Conservation (phyloP, 2,329 filamentous ascomycete species). For the Xylaria sp. region DNA sequence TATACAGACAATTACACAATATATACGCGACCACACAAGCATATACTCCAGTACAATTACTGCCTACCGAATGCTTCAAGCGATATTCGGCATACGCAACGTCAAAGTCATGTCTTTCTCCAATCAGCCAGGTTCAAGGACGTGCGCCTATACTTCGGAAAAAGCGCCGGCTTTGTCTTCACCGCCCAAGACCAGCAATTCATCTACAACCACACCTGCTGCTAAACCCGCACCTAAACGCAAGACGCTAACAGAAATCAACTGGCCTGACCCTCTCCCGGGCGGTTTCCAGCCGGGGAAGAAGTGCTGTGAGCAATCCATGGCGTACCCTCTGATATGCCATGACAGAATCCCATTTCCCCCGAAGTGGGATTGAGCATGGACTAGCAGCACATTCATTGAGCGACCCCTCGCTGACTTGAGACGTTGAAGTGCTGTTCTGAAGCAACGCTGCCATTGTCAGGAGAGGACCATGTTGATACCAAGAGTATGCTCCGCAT, state of each 20-base stretch:
- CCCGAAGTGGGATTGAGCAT: background rate
- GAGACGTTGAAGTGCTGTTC: constrained; percentile 27
- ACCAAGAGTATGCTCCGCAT: background rate
- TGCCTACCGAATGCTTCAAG: constrained; percentile 19
- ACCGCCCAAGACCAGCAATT: constrained; percentile 20
- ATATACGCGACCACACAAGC: background rate
- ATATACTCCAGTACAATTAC: background rate
- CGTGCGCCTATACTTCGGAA: constrained; percentile 6
- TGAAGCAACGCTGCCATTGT: background rate
- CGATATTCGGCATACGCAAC: constrained; percentile 7
- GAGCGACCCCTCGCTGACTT: constrained; percentile 21
- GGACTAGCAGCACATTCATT: background rate
- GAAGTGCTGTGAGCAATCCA: constrained; percentile 37
- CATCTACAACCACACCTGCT: constrained; percentile 25
- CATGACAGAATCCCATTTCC: background rate
- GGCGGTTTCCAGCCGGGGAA: constrained; percentile 47
- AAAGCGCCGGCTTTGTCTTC: constrained; percentile 22
- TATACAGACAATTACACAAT: background rate
- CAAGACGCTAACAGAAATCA: constrained; percentile 38
- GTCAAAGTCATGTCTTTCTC: constrained; percentile 21
- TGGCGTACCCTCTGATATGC: background rate
- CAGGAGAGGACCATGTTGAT: background rate
- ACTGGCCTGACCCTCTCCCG: constrained; percentile 45
- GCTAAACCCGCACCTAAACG: constrained; percentile 33
- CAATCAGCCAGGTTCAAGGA: constrained; percentile 8